phyloP scores from a whole-genome alignment of 805 yeast genomes.

The Millerago galiae region DNA sequence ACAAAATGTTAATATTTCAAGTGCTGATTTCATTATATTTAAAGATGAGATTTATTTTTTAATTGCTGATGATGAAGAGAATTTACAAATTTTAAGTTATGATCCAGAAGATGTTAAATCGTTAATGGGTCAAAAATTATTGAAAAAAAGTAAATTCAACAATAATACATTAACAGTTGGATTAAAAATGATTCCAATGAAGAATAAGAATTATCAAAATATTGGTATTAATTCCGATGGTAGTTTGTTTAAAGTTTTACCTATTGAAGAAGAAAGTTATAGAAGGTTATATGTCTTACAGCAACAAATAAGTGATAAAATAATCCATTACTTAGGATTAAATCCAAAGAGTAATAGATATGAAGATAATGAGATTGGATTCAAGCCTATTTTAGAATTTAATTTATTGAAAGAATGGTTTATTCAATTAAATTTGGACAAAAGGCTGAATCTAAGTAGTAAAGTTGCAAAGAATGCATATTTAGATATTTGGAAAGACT shows the following conservation, averaged over 20 bases:
- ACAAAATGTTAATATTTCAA: conserved; percentile 51
- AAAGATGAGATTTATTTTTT: conserved; percentile 64
- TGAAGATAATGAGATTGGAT: conserved; percentile 30
- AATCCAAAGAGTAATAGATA: conserved; percentile 55
- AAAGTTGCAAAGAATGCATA: conserved; percentile 55
- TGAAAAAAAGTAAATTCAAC: conserved; percentile 66
- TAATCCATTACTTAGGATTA: conserved; percentile 66
- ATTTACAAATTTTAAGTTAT: conserved; percentile 70
- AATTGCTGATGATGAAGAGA: conserved; percentile 60
- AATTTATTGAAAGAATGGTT: conserved; percentile 45
- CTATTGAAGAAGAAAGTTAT: conserved; percentile 69
- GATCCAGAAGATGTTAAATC: conserved; percentile 91
- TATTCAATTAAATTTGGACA: conserved; percentile 49
- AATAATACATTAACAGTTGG: conserved; percentile 55
- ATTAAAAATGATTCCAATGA: conserved; percentile 37
- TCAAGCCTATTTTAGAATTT: conserved; percentile 62
- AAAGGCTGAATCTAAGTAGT: conserved; percentile 44
- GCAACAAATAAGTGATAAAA: conserved; percentile 79
- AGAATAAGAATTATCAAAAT: conserved; percentile 44
- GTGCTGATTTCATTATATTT: conserved; percentile 70
- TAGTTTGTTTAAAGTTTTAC: conserved; percentile 63
- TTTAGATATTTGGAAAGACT: conserved; percentile 62
- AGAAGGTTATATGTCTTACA: conserved; percentile 79
- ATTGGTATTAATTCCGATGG: conserved; percentile 80
- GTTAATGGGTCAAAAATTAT: conserved; percentile 66